A percentile compares a stretch with the other conserved stretches of the same genome.
Conservation (phyloP, 371 early-diverging fungal species). For the Batkoa obscura region DNA sequence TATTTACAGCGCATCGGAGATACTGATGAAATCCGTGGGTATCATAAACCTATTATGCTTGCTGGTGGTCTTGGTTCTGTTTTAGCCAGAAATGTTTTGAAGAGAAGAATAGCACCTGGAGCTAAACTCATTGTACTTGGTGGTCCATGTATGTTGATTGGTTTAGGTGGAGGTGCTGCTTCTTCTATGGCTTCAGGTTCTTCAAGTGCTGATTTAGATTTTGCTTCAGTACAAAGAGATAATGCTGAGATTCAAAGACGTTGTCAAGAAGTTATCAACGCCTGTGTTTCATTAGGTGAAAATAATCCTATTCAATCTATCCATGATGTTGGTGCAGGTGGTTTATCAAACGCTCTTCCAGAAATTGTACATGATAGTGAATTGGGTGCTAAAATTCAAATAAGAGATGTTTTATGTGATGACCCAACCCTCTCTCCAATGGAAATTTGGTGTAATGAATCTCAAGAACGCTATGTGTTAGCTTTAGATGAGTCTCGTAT, state of each 20-base stretch:
- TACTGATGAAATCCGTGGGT: slow-evolving; percentile 62
- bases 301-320: slow-evolving; percentile 73
- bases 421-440: slow-evolving; percentile 88
- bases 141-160: slow-evolving; percentile 93
- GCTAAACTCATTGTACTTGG: slow-evolving; percentile 77
- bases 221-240: slow-evolving; percentile 92
- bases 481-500: slow-evolving; percentile 54
- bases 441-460: slow-evolving; percentile 98
- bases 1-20: slow-evolving; percentile 46
- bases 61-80: slow-evolving; percentile 92
- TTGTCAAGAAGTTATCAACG: slow-evolving; percentile 88
- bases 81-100: slow-evolving; percentile 65
- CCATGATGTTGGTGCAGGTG: slow-evolving; percentile 97
- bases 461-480: slow-evolving; percentile 91
- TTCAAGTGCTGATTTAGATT: slow-evolving; percentile 77
- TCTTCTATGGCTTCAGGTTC: slow-evolving; percentile 83
- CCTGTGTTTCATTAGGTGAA: slow-evolving; percentile 64
- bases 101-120: slow-evolving; percentile 62
- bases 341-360: slow-evolving; percentile 88
- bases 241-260: slow-evolving; percentile 96
- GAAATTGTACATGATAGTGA: slow-evolving; percentile 91
- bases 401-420: slow-evolving; percentile 72
- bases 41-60: slow-evolving; percentile 97
- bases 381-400: slow-evolving; percentile 73
- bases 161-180: slow-evolving; percentile 95